phyloP scores from a whole-genome alignment of 2,329 filamentous ascomycete species.

The Clonostachys rhizophaga region DNA sequence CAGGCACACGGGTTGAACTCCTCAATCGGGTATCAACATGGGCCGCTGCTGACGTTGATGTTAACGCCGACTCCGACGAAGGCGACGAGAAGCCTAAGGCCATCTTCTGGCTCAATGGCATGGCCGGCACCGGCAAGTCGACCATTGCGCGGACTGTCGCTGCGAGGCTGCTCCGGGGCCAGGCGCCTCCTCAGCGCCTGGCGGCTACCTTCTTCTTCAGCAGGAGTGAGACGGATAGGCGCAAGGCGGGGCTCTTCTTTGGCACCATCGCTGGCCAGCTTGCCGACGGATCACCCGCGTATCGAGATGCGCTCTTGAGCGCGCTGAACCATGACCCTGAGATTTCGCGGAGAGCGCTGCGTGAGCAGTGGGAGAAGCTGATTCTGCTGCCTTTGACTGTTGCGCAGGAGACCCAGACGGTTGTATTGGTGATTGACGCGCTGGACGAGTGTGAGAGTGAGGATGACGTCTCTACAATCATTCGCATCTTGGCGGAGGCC shows the following conservation, averaged over 20 bases:
- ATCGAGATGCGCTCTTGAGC: neutral
- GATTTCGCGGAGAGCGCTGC: neutral
- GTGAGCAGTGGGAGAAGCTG: constrained; percentile 56
- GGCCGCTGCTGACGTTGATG: neutral
- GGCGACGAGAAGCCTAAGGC: neutral
- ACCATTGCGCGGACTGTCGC: constrained; percentile 1
- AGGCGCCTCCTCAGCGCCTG: neutral
- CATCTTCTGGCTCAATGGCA: constrained; percentile 2
- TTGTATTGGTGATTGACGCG: constrained; percentile 1
- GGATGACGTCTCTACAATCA: neutral
- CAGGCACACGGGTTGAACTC: neutral
- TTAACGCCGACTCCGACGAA: too few relatives aligned
- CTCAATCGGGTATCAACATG: neutral
- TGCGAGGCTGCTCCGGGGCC: neutral
- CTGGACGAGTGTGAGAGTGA: constrained; percentile 1
- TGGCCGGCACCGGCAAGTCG: constrained; percentile 2
- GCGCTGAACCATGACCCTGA: neutral
- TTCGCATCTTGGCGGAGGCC: constrained; percentile 1
- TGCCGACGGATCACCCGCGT: neutral
- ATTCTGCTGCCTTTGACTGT: constrained; percentile 64
- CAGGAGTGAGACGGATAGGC: neutral
- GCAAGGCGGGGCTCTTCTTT: neutral
- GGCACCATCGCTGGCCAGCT: neutral
- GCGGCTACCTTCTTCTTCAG: constrained; percentile 1
- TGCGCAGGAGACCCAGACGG: constrained; percentile 22